Percentiles rank a stretch among this genome's conserved stretches.
These are phyloP conservation scores for Penicillium malachiteum DNA, from an alignment of 495 filamentous ascomycete species.

Conservation along the genomic window DNA sequence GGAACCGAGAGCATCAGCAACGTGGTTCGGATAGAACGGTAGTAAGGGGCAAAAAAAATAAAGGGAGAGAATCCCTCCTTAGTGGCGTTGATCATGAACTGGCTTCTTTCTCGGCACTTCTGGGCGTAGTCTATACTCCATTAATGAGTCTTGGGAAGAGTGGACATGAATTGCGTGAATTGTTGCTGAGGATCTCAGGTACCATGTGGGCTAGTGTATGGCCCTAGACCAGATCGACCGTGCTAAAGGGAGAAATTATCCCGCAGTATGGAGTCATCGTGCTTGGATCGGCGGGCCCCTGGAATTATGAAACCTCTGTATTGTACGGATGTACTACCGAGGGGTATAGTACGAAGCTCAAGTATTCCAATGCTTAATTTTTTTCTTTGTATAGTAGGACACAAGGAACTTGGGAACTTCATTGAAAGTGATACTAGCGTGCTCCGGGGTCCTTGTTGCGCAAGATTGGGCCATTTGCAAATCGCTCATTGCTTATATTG, in stretches of 20 bases:
- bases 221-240: constrained; percentile 24
- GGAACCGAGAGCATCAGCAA: neutral
- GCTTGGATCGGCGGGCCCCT: constrained; percentile 13
- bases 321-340: neutral
- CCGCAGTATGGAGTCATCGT: constrained; percentile 29
- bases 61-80: neutral
- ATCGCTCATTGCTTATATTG: constrained; percentile 9
- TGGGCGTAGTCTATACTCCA: neutral
- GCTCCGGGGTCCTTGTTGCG: constrained; percentile 10
- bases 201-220: constrained; percentile 8
- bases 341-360: neutral
- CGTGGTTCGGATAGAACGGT: neutral
- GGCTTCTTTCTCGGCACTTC: constrained; percentile 3
- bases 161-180: constrained; percentile 18
- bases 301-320: neutral
- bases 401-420: neutral
- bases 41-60: neutral
- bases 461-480: neutral
- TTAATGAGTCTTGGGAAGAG: neutral
- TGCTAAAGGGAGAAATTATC: constrained; percentile 19
- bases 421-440: neutral
- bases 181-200: constrained; percentile 24
- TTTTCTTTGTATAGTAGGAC: neutral
- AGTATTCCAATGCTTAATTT: neutral
- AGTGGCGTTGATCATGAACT: neutral